A percentile compares a stretch with the other conserved stretches of the same genome.
Conservation (phyloP, 2,329 filamentous ascomycete species). For the Venturia oleaginea region DNA sequence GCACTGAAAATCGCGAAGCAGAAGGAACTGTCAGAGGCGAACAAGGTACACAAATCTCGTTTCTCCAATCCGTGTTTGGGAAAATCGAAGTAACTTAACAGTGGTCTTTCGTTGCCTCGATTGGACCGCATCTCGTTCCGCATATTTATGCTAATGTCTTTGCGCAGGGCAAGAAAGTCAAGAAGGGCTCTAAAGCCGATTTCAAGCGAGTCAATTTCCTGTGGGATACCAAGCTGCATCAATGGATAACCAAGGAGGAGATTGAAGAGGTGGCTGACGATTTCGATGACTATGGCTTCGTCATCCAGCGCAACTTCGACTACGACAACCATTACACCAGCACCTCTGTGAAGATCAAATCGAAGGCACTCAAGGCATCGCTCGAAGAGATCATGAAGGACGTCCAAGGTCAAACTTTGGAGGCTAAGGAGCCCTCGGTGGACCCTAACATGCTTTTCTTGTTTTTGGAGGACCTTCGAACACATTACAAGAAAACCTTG, state of each 20-base stretch:
- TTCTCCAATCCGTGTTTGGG: not conserved
- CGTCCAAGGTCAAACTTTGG: constrained; percentile 68
- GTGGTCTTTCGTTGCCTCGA: not conserved
- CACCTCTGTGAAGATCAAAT: constrained; percentile 75
- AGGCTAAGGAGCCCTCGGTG: constrained; percentile 64
- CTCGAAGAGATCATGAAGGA: constrained; percentile 64
- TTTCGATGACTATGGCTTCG: constrained; percentile 67
- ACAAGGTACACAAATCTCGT: not conserved
- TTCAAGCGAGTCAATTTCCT: constrained; percentile 61
- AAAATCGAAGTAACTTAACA: not conserved
- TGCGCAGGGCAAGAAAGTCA: constrained; percentile 15
- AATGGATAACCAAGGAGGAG: constrained; percentile 61
- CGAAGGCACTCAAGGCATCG: constrained; percentile 64
- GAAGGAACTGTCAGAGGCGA: not conserved
- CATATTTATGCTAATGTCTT: not conserved
- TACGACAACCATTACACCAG: constrained; percentile 73
- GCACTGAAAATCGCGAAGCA: not conserved
- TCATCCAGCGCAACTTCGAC: constrained; percentile 73
- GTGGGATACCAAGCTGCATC: constrained; percentile 49
- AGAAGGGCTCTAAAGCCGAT: constrained; percentile 46
- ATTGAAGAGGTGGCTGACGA: constrained; percentile 55
- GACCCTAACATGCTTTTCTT: constrained; percentile 42
- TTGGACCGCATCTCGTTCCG: not conserved
- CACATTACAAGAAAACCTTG: constrained; percentile 50
- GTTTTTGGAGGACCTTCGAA: constrained; percentile 69